Evolutionary conservation across 306 rosid species (phyloP), one percentile per base, ranked within the genome.

Genomic region (Chamaecrista fasciculata): DNA sequence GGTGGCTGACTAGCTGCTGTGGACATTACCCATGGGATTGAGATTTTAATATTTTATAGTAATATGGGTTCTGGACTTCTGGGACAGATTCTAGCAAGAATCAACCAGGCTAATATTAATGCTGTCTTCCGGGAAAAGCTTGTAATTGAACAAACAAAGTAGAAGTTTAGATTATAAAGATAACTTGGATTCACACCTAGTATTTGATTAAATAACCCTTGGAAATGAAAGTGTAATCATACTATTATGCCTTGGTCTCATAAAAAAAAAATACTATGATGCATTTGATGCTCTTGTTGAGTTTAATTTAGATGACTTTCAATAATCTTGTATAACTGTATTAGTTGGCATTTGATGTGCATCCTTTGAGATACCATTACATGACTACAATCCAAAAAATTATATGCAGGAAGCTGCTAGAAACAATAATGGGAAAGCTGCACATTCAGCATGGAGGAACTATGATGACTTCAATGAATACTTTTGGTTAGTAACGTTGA

Each of bases 391-490:
- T 24, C 48, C 14, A 3, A 25, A 62, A 67, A 24, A n/a, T 46
- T 51, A 31, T 78, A 66, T 78, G 69, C 89, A 94, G 98, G 98
- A 94, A 88, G 84, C 95, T 62, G 64, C 0, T 8, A 69, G 53
- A 74, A 90, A 88, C 77, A 85, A 88, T 66, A 84, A 79, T 59
- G 98, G 98, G 76, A 94, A 86, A 81, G 97, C 97, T 37, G 98
- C 97, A 16, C 98, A 94, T 85, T 94, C 98, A 39, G 86, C 86
- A 50, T 94, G 98, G 98, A 79, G 98, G 84, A 94, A 94, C 60
- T 94, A 94, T 76, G 98, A 94, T 21, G 98, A 94, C 79, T 94
- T 94, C 82, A 94, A 94, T 59, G 98, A 94, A 87, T 90, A 88
- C 80, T 94, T 94, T 82, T 94, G 98, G 98, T 94, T 65, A 75